Conservation (phyloP, 805 yeast species). For the Isabelozyma pseudorhagii region DNA sequence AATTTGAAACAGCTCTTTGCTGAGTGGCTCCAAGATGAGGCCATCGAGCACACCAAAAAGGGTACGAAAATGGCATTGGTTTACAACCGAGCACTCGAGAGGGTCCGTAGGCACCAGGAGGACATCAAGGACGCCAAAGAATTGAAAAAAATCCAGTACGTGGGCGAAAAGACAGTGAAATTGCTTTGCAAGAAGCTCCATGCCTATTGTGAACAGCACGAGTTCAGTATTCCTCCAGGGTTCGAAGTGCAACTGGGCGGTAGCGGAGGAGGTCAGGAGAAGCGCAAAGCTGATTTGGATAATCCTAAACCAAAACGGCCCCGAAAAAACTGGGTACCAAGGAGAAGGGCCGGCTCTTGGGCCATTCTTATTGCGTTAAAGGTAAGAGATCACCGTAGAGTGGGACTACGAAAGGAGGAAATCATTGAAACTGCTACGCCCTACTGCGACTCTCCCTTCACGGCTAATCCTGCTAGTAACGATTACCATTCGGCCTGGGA, state of each 20-base stretch:
- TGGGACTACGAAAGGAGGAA: constrained; percentile 65
- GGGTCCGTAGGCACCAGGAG: constrained; percentile 42
- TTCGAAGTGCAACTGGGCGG: constrained; percentile 13
- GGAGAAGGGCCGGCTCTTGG: constrained; percentile 76
- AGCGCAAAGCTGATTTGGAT: not conserved
- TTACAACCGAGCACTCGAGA: constrained; percentile 55
- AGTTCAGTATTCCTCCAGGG: constrained; percentile 41
- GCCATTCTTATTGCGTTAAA: constrained; percentile 67
- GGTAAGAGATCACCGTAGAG: constrained; percentile 40
- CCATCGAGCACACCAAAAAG: constrained; percentile 40
- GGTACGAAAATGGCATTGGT: constrained; percentile 53
- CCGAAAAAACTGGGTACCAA: constrained; percentile 58
- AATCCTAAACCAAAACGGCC: constrained; percentile 13
- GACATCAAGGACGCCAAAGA: constrained; percentile 55
- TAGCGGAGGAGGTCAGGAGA: not conserved
- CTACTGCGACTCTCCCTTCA: constrained; percentile 57
- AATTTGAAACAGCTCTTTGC: constrained; percentile 52
- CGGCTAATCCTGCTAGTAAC: constrained; percentile 54
- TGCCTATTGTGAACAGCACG: constrained; percentile 56
- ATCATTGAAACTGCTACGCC: constrained; percentile 52
- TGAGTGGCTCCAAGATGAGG: constrained; percentile 57
- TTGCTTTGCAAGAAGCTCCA: constrained; percentile 45
- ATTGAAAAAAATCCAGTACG: constrained; percentile 54
- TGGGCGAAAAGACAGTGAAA: constrained; percentile 70
- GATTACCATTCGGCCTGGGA: constrained; percentile 77